Conservation (phyloP, 768 basidiomycete genomes). For the Lactarius evosmus region DNA sequence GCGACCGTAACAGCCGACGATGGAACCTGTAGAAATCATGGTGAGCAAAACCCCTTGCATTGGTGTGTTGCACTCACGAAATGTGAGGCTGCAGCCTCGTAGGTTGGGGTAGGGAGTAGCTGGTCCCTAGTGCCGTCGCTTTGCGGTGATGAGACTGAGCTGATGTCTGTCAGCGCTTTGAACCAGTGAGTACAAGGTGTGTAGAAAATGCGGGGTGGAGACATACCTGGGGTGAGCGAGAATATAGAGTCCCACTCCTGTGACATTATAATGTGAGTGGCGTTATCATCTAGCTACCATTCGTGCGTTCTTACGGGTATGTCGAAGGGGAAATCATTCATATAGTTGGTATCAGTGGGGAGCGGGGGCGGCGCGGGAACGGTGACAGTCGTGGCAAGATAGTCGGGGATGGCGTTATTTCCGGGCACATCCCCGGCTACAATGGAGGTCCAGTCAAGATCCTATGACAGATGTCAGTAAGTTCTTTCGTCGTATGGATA, state of each 20-base stretch:
- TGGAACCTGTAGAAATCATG: neutral
- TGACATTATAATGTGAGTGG: neutral
- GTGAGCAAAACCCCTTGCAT: neutral
- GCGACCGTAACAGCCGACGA: too few relatives aligned
- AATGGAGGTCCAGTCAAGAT: neutral
- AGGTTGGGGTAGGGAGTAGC: neutral
- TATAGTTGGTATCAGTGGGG: neutral
- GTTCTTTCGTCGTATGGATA: neutral
- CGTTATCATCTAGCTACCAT: neutral
- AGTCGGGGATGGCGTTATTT: neutral
- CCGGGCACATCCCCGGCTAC: neutral
- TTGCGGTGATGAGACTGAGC: neutral
- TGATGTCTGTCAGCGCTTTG: neutral
- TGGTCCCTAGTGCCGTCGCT: neutral
- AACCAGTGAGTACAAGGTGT: neutral
- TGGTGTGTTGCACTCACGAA: neutral
- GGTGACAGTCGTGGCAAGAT: neutral
- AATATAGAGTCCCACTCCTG: neutral
- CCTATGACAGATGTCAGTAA: neutral
- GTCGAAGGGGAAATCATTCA: neutral
- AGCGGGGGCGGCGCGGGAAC: neutral
- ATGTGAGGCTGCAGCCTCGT: neutral
- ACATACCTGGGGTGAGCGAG: neutral
- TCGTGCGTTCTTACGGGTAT: neutral
- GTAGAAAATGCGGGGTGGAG: neutral